These are phyloP conservation scores for Dictyostelium intermedium DNA, from an alignment of 78 protist species.

Conservation along the genomic window DNA sequence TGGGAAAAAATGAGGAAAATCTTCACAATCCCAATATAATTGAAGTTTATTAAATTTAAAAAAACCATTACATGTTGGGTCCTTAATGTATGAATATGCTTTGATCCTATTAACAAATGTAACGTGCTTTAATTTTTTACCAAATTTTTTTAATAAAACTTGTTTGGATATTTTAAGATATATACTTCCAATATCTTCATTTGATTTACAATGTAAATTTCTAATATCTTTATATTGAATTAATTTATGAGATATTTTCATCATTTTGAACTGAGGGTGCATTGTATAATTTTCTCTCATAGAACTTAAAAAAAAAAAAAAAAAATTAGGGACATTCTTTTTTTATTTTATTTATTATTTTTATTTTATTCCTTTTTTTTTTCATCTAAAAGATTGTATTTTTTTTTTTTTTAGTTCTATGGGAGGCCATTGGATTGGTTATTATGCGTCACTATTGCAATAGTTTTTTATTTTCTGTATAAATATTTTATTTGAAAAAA, in stretches of 20 bases:
- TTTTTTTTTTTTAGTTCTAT: too few relatives aligned
- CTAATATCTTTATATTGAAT: not conserved
- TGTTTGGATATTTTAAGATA: not conserved
- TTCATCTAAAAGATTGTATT: too few relatives aligned
- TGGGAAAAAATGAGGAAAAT: not conserved
- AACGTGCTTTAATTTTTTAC: not conserved
- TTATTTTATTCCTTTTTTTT: too few relatives aligned
- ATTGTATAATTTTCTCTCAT: too few relatives aligned
- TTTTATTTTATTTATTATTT: too few relatives aligned
- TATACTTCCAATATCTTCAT: not conserved
- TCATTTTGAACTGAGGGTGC: too few relatives aligned
- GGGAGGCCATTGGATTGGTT: too few relatives aligned
- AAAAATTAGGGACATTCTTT: too few relatives aligned
- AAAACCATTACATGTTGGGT: not conserved
- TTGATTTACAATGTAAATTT: not conserved
- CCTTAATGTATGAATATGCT: not conserved
- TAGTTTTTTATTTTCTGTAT: too few relatives aligned
- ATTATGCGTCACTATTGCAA: too few relatives aligned
- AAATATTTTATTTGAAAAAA: too few relatives aligned
- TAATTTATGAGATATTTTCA: not conserved
- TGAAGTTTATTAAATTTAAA: not conserved
- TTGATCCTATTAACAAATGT: not conserved
- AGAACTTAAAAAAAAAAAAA: too few relatives aligned
- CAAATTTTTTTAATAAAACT: not conserved
- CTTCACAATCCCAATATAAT: not conserved